Conservation (phyloP, 306 rosid genomes). For the Cicer pinnatifidum region DNA sequence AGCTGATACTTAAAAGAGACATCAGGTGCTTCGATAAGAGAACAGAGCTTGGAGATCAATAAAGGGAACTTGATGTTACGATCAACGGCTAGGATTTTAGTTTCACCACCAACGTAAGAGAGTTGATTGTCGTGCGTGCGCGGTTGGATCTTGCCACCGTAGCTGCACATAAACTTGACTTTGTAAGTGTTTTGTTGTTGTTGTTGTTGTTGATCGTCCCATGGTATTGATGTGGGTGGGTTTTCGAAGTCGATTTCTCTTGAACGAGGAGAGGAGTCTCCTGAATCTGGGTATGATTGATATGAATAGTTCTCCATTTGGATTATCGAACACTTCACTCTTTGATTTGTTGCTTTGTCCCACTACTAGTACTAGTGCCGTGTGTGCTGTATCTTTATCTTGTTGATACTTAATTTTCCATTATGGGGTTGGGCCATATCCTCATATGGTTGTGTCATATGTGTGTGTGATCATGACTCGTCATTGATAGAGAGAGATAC, state of each 20-base stretch:
- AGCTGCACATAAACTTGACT: slow-evolving; percentile 89
- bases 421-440: not conserved
- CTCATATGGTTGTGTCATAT: not conserved
- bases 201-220: slow-evolving; percentile 63
- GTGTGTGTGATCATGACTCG: not conserved
- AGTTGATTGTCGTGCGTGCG: slow-evolving; percentile 87
- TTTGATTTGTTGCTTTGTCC: not conserved
- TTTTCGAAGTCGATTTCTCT: slow-evolving; percentile 87
- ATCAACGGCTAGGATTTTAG: slow-evolving; percentile 92
- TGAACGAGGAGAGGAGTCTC: slow-evolving; percentile 86
- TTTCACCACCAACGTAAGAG: slow-evolving; percentile 88
- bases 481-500: not conserved
- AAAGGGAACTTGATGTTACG: slow-evolving; percentile 63
- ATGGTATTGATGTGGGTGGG: slow-evolving; percentile 78
- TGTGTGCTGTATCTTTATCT: not conserved
- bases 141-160: slow-evolving; percentile 95
- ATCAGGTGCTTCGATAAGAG: slow-evolving; percentile 52
- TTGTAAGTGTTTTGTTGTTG: slow-evolving; percentile 51
- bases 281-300: slow-evolving; percentile 80
- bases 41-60: slow-evolving; percentile 66
- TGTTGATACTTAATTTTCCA: not conserved
- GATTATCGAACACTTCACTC: not conserved
- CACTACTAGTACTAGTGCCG: not conserved
- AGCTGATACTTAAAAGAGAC: slow-evolving; percentile 91
- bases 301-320: slow-evolving; percentile 77